These are phyloP conservation scores for Neurospora sublineolata DNA, from an alignment of 495 filamentous ascomycete species.

Conservation along the genomic window DNA sequence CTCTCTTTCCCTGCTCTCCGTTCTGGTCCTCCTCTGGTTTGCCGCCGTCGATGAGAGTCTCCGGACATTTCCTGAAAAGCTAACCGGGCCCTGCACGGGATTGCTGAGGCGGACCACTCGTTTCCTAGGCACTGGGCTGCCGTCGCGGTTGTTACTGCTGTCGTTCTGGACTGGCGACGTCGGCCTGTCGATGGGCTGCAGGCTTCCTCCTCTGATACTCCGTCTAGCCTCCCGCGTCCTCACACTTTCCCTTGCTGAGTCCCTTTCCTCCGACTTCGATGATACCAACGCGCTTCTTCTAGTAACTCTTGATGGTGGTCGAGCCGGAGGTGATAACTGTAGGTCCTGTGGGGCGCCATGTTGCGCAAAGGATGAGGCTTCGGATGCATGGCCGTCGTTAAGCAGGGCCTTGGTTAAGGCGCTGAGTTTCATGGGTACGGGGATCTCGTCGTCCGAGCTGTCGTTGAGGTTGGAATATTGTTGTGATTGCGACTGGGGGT, in stretches of 20 bases:
- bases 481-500: conserved; percentile 16
- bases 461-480: conserved; percentile 34
- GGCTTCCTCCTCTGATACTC: conserved; percentile 27
- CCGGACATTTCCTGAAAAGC: background rate
- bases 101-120: conserved; percentile 50
- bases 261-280: conserved; percentile 14
- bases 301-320: conserved; percentile 42
- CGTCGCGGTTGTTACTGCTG: conserved; percentile 19
- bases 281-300: conserved; percentile 24
- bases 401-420: conserved; percentile 67
- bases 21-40: conserved; percentile 8
- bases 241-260: conserved; percentile 5
- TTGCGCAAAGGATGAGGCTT: conserved; percentile 2
- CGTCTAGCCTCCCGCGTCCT: conserved; percentile 21
- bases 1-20: conserved; percentile 24
- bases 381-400: conserved; percentile 43
- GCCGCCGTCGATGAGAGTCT: background rate
- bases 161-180: conserved; percentile 19
- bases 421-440: conserved; percentile 65
- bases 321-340: conserved; percentile 40
- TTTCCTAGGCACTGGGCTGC: conserved; percentile 30
- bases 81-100: conserved; percentile 9
- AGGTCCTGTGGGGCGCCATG: conserved; percentile 35
- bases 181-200: conserved; percentile 25
- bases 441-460: conserved; percentile 66